Conservation (phyloP, 1,284 basidiomycete species). For the Sanghuangporus weigelae region DNA sequence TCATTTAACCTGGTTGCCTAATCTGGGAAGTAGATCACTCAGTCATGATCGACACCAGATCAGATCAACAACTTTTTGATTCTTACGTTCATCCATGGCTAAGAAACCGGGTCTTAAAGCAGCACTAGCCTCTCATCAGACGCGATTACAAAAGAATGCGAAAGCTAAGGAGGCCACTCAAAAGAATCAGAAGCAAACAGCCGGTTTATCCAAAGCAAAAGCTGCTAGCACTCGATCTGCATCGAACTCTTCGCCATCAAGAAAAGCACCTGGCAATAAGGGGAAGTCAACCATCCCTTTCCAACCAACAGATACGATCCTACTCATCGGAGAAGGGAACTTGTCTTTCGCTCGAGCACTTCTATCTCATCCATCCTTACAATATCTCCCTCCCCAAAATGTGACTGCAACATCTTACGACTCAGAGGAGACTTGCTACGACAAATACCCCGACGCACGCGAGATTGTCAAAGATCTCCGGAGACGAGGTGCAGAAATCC, state of each 20-base stretch:
- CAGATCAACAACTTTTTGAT: background rate
- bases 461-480: conserved; percentile 56
- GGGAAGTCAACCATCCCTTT: conserved; percentile 64
- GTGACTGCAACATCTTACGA: conserved; percentile 90
- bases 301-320: conserved; percentile 66
- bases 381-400: conserved; percentile 57
- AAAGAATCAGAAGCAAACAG: conserved; percentile 39
- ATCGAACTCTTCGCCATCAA: conserved; percentile 23
- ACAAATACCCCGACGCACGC: conserved; percentile 81
- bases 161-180: conserved; percentile 45
- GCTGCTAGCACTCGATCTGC: conserved; percentile 19
- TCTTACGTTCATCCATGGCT: conserved; percentile 20
- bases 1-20: background rate
- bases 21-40: background rate
- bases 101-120: conserved; percentile 56
- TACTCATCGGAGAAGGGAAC: conserved; percentile 94
- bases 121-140: conserved; percentile 62
- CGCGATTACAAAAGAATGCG: conserved; percentile 55
- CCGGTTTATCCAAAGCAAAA: conserved; percentile 24
- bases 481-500: conserved; percentile 60
- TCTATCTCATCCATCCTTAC: conserved; percentile 39
- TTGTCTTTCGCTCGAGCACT: conserved; percentile 89
- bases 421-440: conserved; percentile 66
- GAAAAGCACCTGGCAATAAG: conserved; percentile 19
- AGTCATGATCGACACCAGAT: background rate